phyloP scores from a whole-genome alignment of 148 eudicot species.

The Heliamphora exappendiculata region DNA sequence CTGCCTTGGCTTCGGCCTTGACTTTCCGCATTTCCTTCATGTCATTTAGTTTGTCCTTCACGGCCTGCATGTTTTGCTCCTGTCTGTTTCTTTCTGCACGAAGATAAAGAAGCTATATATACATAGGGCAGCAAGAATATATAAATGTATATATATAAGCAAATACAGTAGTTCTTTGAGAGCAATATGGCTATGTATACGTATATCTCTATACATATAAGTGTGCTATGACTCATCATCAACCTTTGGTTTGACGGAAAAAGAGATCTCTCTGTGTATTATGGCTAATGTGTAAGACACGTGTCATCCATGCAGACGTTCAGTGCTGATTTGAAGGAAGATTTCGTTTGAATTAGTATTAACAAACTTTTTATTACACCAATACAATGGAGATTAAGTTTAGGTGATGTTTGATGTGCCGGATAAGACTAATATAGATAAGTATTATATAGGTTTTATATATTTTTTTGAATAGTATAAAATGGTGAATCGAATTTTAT shows the following conservation, averaged over 20 bases:
- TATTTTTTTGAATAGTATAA: too few relatives aligned
- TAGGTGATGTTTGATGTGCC: too few relatives aligned
- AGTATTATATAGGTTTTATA: too few relatives aligned
- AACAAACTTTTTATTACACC: too few relatives aligned
- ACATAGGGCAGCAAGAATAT: too few relatives aligned
- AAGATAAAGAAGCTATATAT: background rate
- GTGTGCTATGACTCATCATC: background rate
- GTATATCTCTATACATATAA: background rate
- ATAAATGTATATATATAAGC: too few relatives aligned
- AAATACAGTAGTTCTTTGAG: background rate
- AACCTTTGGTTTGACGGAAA: background rate
- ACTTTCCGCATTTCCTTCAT: slow-evolving; percentile 42
- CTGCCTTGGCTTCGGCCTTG: slow-evolving; percentile 52
- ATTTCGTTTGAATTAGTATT: background rate
- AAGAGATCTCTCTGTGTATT: background rate
- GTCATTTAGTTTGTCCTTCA: slow-evolving; percentile 49
- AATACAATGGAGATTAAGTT: too few relatives aligned
- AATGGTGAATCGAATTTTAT: too few relatives aligned
- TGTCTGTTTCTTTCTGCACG: background rate
- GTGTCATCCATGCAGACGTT: slow-evolving; percentile 4
- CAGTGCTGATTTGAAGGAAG: background rate
- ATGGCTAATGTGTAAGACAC: background rate
- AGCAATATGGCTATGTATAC: background rate
- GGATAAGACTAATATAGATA: too few relatives aligned
- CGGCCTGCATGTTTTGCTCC: slow-evolving; percentile 47